Evolutionary conservation across 2,329 filamentous ascomycete genomes (phyloP).

Genomic region (Colletotrichum tropicale): DNA sequence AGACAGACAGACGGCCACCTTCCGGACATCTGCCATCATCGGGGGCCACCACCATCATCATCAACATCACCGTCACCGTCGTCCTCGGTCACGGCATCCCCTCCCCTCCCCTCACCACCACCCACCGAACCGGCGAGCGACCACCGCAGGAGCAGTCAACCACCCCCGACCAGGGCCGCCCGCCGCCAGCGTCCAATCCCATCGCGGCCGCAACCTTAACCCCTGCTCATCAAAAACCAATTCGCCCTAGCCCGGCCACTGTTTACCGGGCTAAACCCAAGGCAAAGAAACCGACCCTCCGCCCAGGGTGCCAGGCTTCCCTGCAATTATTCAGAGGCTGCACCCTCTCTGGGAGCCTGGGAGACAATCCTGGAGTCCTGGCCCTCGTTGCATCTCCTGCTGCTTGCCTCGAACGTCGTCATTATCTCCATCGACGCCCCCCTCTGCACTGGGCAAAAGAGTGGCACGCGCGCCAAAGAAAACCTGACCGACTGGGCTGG

Average conservation of each 20-base stretch:
- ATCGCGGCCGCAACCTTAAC: neutral
- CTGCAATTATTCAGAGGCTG: neutral
- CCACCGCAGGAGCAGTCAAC: neutral
- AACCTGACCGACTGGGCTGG: constrained; percentile 17
- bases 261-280: neutral
- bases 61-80: neutral
- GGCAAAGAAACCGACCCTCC: neutral
- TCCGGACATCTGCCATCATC: constrained; percentile 1
- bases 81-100: neutral
- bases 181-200: neutral
- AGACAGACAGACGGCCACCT: constrained; percentile 4
- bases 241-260: neutral
- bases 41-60: neutral
- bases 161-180: neutral
- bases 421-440: neutral
- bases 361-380: neutral
- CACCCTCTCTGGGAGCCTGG: neutral
- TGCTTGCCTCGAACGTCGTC: constrained; percentile 12
- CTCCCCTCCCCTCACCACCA: neutral
- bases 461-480: constrained; percentile 10
- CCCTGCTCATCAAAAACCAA: neutral
- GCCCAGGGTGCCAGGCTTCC: neutral
- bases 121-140: neutral
- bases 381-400: neutral
- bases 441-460: neutral